Conservation (phyloP, 2,329 filamentous ascomycete genomes). For the Fusarium guadeloupense region DNA sequence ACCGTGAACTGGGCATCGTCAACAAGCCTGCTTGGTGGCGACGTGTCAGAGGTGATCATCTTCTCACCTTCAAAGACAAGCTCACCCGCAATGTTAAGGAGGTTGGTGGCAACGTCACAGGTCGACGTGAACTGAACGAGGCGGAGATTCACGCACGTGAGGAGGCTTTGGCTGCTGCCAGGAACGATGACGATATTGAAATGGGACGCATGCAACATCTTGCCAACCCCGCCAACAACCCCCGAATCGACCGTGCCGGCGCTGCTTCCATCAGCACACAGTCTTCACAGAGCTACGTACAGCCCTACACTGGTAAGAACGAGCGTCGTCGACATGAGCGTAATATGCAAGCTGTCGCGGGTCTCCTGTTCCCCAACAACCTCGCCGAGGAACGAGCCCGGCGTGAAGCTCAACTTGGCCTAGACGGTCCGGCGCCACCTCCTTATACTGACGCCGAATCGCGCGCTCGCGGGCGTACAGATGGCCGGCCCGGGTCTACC, state of each 20-base stretch:
- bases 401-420: constrained; percentile 52
- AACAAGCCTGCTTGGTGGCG: constrained; percentile 75
- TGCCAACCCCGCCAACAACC: constrained; percentile 39
- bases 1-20: constrained; percentile 69
- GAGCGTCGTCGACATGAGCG: constrained; percentile 57
- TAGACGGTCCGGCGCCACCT: constrained; percentile 56
- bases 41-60: constrained; percentile 58
- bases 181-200: constrained; percentile 50
- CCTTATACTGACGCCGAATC: constrained; percentile 48
- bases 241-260: constrained; percentile 46
- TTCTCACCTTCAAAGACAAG: constrained; percentile 59
- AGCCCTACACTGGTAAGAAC: constrained; percentile 54
- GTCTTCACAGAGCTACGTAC: constrained; percentile 13
- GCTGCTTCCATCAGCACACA: constrained; percentile 39
- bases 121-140: constrained; percentile 52
- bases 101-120: constrained; percentile 58
- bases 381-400: constrained; percentile 46
- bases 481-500: constrained; percentile 44
- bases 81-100: constrained; percentile 65
- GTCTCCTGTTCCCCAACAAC: constrained; percentile 60
- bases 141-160: constrained; percentile 50
- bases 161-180: constrained; percentile 45
- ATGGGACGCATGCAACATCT: constrained; percentile 46
- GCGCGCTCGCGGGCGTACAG: constrained; percentile 35
- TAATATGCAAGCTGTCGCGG: constrained; percentile 54